Evolutionary conservation across 1,284 basidiomycete species (phyloP), one percentile per base, ranked within the genome.

Genomic region (Melanopsichium pennsylvanicum): DNA sequence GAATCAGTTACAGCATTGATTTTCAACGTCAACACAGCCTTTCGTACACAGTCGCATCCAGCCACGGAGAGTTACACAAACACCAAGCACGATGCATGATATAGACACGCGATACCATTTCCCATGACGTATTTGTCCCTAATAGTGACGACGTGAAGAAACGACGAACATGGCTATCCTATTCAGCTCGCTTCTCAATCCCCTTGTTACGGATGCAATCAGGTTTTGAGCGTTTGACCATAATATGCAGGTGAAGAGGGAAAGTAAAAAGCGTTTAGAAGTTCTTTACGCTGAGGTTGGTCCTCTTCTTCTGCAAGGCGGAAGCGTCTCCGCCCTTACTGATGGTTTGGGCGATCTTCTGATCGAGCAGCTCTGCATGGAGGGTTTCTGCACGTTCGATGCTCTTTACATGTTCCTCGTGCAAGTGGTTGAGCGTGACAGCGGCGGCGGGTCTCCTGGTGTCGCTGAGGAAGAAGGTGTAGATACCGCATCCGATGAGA

Each of bases 381-480:
- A 57, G 22, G 3, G 54, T 60, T 33, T 64, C 60, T 36, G 57
- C 58, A 8, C 50, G 42, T 36, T 68, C 62, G 54, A 60, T 45
- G 12, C 41, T 37, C 19, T 41, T 38, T 18, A 67, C 44, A 34
- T 71, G 64, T 36, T 72, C 61, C 35, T 56, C 59, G 43, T 66
- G 58, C 43, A 66, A 21, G 56, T 71, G 55, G 47, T 39, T 40
- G 37, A 72, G 61, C 7, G 52, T 26, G 10, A 73, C 62, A n/a
- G 40, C 31, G 0, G 71, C 68, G 11, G 71, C 57, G 12, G 73
- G 73, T 9, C 74, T 47, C 9, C 74, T 49, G 11, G 69, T 74
- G 62, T 75, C 72, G 22, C 44, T 48, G 35, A 75, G 58, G 60
- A 75, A 62, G 69, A 74, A 75, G 21, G 74, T 75, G 69, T 75